Evolutionary conservation across 208 protist species (phyloP), one percentile per base, ranked within the genome.

Genomic region (Acanthamoeba sp.): DNA sequence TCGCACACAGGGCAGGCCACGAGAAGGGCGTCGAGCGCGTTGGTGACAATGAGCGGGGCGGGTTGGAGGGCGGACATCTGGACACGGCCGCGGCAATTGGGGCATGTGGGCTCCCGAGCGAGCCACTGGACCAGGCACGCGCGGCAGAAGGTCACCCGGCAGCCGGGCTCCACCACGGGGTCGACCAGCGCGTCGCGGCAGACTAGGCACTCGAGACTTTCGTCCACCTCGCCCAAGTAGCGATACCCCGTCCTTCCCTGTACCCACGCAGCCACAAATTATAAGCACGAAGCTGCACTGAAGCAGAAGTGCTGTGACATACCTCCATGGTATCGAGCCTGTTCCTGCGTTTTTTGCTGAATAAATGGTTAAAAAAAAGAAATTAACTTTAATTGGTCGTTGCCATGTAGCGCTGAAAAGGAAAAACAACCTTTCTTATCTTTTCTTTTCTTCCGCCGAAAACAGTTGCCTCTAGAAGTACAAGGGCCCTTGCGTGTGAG

Each of bases 141-240:
- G 16, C 38, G 69, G 69, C 69, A 78, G 38, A 78, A 78, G 36
- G 38, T 78, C 0, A 48, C 36, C 0, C 69, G 69, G 22, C 69
- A 78, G 29, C 5, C 12, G 38, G 69, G 69, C 69, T 78, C 69
- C 36, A 78, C 69, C 12, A 78, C 69, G 38, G 69, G 69, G 69
- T 78, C 69, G 5, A 78, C 69, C n/a, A 78, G 38, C 20, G 69
- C n/a, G 12, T 48, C 29, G 29, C 40, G 69, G 38, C 69, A 78
- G 6, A 78, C n/a, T 29, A 45, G 5, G 40, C 69, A 78, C 69
- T 78, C n/a, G 1, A 78, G 38, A 16, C 12, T 45, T 5, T 29
- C n/a, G 69, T 78, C 69, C 29, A 78, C 69, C 55, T 62, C 24
- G 55, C 14, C 24, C 55, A 62, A 20, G 55, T 62, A 62, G 14